Conservation (phyloP, 1,284 basidiomycete genomes). For the Mycosarcoma mackinlayi region DNA sequence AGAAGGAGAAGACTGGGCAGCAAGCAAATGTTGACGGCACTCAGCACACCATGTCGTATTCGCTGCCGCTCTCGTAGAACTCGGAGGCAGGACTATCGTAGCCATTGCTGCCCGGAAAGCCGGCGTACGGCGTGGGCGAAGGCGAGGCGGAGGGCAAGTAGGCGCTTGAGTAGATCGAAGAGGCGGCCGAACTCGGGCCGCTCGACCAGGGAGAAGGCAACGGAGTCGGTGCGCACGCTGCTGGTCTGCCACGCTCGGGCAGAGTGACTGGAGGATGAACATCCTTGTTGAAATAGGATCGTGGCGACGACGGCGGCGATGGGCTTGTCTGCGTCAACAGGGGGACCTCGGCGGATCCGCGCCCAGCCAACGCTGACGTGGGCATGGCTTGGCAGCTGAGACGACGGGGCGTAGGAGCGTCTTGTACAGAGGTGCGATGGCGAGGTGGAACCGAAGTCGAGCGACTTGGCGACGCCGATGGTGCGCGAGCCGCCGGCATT, state of each 20-base stretch:
- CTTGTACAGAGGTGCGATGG: background rate
- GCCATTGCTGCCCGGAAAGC: slow-evolving; percentile 48
- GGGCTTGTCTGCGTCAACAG: slow-evolving; percentile 44
- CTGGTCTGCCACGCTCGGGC: slow-evolving; percentile 15
- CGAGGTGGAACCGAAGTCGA: slow-evolving; percentile 32
- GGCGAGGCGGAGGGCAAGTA: slow-evolving; percentile 31
- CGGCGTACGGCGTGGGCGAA: slow-evolving; percentile 17
- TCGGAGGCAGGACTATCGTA: slow-evolving; percentile 61
- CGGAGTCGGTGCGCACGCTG: slow-evolving; percentile 13
- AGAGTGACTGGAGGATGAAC: background rate
- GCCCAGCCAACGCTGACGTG: background rate
- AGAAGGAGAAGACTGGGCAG: no score
- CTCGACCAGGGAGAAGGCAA: slow-evolving; percentile 36
- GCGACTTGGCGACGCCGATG: slow-evolving; percentile 30
- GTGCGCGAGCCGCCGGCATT: slow-evolving; percentile 13
- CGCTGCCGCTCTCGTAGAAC: slow-evolving; percentile 65
- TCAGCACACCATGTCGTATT: slow-evolving; percentile 60
- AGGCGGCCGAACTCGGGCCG: slow-evolving; percentile 22
- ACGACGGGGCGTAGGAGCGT: slow-evolving; percentile 14
- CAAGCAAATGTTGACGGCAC: background rate
- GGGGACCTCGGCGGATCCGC: slow-evolving; percentile 20
- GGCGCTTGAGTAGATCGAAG: slow-evolving; percentile 48
- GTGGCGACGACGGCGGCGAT: slow-evolving; percentile 37
- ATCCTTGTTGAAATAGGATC: slow-evolving; percentile 1
- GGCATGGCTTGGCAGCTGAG: slow-evolving; percentile 27